Base-by-base conservation (phyloP, 1,139 yeast genomes). In the Wickerhamomyces sp. region DNA sequence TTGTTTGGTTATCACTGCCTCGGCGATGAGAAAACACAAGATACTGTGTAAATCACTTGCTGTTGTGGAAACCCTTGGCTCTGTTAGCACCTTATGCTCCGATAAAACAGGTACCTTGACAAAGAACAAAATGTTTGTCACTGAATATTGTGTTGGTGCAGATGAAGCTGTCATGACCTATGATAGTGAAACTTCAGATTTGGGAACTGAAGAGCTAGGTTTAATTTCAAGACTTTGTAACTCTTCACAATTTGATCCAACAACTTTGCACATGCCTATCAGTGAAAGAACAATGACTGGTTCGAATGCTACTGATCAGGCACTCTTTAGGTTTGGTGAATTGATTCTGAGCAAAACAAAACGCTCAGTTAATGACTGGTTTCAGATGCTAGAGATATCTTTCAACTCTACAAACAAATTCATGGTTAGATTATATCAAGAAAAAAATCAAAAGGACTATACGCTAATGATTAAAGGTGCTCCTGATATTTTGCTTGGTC, bases 21-120 rank as follows among this genome's bases (percentile, higher is more conserved):
- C 61, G 40, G 69, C 63, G 10, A 72, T 74, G 78, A 70, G 63
- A 29, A 55, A 62, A 31, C 64, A 66, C 46, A 58, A 69, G 44
- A 72, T 73, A 19, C 61, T 74, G 48, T 72, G 73, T 28, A 65
- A 75, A 45, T 64, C 69, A 25, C 58, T 70, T 43, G 68, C 66
- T 44, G 66, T 71, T 4, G 65, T 70, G 35, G 78, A 74, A 47
- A 74, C 78, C 17, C 58, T 74, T 38, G 79, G 78, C 20, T 71
- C 75, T 17, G 72, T 73, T 36, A 66, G 69, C 40, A 75, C 73
- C 41, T 60, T 73, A 39, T 73, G 78, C 49, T 72, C 76, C 3
- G 79, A 74, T 54, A 74, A 74, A 48, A 74, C 79, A 9, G 79
- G 79, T 33, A 74, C 79, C 8, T 61, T 74, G 45, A 74, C 79